A percentile compares a stretch with the other conserved stretches of the same genome.
Evolutionary conservation across 371 early-diverging fungal species (phyloP).

Genomic region (Funneliformis caledonium): DNA sequence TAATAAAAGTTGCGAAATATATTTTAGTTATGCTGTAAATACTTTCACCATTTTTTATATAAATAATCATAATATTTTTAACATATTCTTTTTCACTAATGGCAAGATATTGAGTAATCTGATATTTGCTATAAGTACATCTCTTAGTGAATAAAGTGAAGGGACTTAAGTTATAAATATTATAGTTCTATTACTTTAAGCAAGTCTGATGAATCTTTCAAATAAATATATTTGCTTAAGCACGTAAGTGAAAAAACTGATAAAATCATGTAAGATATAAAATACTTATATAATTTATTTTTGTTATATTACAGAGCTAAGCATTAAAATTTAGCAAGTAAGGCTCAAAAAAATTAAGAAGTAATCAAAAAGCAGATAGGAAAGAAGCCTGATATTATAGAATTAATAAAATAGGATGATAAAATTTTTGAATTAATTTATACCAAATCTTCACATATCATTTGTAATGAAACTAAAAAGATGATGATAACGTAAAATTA

Average conservation of each 20-base stretch:
- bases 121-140: constrained; percentile 1
- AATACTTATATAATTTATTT: constrained; percentile 1
- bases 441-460: background rate
- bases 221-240: background rate
- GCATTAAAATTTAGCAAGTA: background rate
- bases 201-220: background rate
- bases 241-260: constrained; percentile 1
- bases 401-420: background rate
- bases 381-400: constrained; percentile 9
- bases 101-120: background rate
- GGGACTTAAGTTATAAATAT: constrained; percentile 5
- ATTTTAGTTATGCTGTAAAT: constrained; percentile 4
- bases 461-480: background rate
- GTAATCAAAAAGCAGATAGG: background rate
- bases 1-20: background rate
- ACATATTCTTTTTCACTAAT: constrained; percentile 14
- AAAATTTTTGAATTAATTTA: background rate
- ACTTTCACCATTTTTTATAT: background rate
- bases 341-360: background rate
- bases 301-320: constrained; percentile 14
- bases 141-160: background rate
- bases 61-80: constrained; percentile 1
- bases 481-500: background rate
- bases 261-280: background rate
- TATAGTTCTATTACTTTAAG: constrained; percentile 1